Evolutionary conservation across 345 rosid species (phyloP).

Genomic region (Capsella bursapastoris): DNA sequence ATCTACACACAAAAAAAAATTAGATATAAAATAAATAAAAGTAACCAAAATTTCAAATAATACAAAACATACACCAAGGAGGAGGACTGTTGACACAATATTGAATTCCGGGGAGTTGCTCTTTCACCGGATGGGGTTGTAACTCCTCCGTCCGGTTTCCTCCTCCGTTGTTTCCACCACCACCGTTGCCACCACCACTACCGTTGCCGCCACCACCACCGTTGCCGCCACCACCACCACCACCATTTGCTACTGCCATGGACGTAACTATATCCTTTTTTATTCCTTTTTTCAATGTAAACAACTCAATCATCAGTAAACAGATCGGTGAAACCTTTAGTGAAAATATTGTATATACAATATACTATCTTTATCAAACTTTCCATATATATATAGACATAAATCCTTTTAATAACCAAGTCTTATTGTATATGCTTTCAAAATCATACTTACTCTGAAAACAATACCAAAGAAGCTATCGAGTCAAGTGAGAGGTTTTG

Average conservation of each 20-base stretch:
- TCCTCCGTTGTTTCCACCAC: slow-evolving; percentile 39
- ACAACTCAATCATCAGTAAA: not conserved
- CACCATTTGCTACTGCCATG: slow-evolving; percentile 26
- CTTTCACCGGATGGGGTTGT: slow-evolving; percentile 69
- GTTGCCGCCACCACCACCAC: slow-evolving; percentile 17
- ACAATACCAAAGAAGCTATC: no score
- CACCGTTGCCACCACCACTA: slow-evolving; percentile 39
- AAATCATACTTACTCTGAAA: no score
- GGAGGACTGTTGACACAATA: slow-evolving; percentile 77
- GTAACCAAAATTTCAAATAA: not conserved
- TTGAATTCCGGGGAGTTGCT: slow-evolving; percentile 66
- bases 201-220: no score
- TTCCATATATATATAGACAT: no score
- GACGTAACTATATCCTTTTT: not conserved
- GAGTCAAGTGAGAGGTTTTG: not conserved
- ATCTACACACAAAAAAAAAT: not conserved
- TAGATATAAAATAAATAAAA: not conserved
- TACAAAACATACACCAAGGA: slow-evolving; percentile 61
- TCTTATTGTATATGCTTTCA: no score
- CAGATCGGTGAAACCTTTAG: not conserved
- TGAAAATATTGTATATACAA: not conserved
- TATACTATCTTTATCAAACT: not conserved
- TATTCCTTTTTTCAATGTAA: not conserved
- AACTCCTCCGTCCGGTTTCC: slow-evolving; percentile 48
- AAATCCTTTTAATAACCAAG: no score